Percentiles rank a stretch among this genome's conserved stretches.
Conservation (phyloP, 352 stramenopile species). For the Phytophthora ohioensis region DNA sequence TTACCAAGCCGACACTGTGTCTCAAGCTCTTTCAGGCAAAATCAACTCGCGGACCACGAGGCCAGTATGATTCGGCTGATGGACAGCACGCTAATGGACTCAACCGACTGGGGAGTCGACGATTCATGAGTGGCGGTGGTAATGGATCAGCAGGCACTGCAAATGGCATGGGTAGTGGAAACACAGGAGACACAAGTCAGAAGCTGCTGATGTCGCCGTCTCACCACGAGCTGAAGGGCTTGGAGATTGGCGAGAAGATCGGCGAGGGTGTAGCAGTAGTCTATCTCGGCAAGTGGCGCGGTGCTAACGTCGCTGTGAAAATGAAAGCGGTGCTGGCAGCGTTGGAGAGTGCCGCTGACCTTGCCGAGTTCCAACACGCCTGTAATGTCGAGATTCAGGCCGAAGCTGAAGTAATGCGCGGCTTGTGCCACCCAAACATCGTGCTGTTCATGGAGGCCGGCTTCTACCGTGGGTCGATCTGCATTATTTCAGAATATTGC, state of each 20-base stretch:
- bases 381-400: constrained; percentile 89
- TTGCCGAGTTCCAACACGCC: constrained; percentile 82
- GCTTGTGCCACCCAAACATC: constrained; percentile 86
- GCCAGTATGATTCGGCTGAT: constrained; percentile 40
- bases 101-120: constrained; percentile 33
- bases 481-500: constrained; percentile 97
- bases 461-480: constrained; percentile 88
- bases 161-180: constrained; percentile 28
- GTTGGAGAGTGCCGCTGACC: constrained; percentile 64
- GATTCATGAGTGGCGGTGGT: constrained; percentile 35
- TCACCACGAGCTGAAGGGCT: constrained; percentile 77
- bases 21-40: constrained; percentile 61
- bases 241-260: constrained; percentile 88
- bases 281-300: constrained; percentile 96
- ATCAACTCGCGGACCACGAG: constrained; percentile 26
- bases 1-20: constrained; percentile 72
- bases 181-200: constrained; percentile 34
- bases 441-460: constrained; percentile 91
- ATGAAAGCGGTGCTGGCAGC: constrained; percentile 82
- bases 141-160: constrained; percentile 38
- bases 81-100: constrained; percentile 34
- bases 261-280: constrained; percentile 91
- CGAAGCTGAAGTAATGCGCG: constrained; percentile 85
- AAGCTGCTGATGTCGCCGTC: constrained; percentile 67
- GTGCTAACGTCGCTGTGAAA: constrained; percentile 96